Percentiles rank a stretch among this genome's conserved stretches.
Evolutionary conservation across 208 protist genomes (phyloP).

Genomic region (Leishmania major): DNA sequence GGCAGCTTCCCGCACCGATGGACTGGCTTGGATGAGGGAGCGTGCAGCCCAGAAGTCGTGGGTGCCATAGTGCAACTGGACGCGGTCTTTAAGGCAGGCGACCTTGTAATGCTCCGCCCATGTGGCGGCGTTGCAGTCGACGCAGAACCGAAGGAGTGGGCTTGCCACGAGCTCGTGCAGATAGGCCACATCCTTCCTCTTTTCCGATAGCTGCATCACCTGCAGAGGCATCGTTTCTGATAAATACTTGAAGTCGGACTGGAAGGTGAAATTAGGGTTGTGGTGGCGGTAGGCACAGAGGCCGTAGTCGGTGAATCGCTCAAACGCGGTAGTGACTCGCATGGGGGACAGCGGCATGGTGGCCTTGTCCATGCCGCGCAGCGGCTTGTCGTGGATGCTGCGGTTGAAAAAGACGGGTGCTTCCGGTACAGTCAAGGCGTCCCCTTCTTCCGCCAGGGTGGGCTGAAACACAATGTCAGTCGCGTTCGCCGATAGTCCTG

Average conservation of each 20-base stretch:
- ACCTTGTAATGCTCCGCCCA: slow-evolving; percentile 22
- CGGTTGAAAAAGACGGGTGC: slow-evolving; percentile 30
- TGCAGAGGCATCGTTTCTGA: not conserved
- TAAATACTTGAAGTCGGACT: slow-evolving; percentile 22
- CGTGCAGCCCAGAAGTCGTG: slow-evolving; percentile 54
- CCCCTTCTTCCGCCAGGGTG: slow-evolving; percentile 11
- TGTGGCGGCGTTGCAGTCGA: slow-evolving; percentile 26
- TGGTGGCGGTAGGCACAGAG: slow-evolving; percentile 45
- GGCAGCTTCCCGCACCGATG: slow-evolving; percentile 31
- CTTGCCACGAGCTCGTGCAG: slow-evolving; percentile 47
- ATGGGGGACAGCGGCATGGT: not conserved
- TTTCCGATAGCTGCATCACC: not conserved
- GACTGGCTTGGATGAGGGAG: slow-evolving; percentile 42
- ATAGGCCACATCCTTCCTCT: not conserved
- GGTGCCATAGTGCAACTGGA: slow-evolving; percentile 35
- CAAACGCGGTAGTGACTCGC: slow-evolving; percentile 12
- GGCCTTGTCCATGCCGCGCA: slow-evolving; percentile 5
- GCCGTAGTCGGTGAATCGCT: slow-evolving; percentile 27
- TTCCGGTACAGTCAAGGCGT: not conserved
- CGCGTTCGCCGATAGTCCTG: not conserved
- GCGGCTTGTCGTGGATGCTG: slow-evolving; percentile 23
- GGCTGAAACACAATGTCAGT: slow-evolving; percentile 19
- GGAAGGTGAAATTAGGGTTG: slow-evolving; percentile 36
- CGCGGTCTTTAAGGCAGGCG: slow-evolving; percentile 28
- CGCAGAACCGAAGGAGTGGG: slow-evolving; percentile 51